These are phyloP conservation scores for Cetraspora pellucida DNA, from an alignment of 192 early-diverging fungal species.

Conservation along the genomic window DNA sequence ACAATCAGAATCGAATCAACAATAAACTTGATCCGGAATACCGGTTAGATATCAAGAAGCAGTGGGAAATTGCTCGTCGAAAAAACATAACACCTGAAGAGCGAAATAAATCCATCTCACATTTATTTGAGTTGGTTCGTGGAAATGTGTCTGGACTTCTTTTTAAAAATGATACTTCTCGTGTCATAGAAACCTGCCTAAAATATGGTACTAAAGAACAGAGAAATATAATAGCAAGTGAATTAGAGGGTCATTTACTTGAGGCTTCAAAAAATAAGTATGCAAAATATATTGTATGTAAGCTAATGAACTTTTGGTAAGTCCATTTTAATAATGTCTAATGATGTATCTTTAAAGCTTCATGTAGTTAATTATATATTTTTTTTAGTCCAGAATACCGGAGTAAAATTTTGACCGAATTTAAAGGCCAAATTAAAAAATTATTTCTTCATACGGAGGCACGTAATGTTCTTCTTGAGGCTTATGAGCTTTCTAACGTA, in stretches of 20 bases:
- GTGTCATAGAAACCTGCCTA: constrained; percentile 89
- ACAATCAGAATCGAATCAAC: not conserved
- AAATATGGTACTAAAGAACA: constrained; percentile 84
- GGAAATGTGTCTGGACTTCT: constrained; percentile 86
- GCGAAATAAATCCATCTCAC: not conserved
- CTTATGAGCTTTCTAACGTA: constrained; percentile 78
- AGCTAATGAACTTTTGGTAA: constrained; percentile 83
- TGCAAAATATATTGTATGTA: constrained; percentile 86
- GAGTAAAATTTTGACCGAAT: constrained; percentile 71
- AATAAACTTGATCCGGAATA: constrained; percentile 1
- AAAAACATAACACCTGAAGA: constrained; percentile 6
- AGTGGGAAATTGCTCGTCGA: not conserved
- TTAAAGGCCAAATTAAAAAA: constrained; percentile 80
- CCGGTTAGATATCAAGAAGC: not conserved
- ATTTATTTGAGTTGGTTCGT: constrained; percentile 55
- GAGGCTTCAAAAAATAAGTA: constrained; percentile 78
- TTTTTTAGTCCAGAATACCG: constrained; percentile 61
- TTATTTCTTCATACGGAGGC: constrained; percentile 90
- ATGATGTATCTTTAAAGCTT: not conserved
- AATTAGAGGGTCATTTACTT: constrained; percentile 76
- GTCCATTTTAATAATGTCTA: not conserved
- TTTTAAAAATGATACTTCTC: constrained; percentile 94
- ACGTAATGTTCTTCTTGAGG: constrained; percentile 80
- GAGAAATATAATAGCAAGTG: constrained; percentile 74
- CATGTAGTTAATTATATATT: not conserved